Base-by-base conservation (phyloP, 2,329 filamentous ascomycete species). In the Phyllosticta citribraziliensis region DNA sequence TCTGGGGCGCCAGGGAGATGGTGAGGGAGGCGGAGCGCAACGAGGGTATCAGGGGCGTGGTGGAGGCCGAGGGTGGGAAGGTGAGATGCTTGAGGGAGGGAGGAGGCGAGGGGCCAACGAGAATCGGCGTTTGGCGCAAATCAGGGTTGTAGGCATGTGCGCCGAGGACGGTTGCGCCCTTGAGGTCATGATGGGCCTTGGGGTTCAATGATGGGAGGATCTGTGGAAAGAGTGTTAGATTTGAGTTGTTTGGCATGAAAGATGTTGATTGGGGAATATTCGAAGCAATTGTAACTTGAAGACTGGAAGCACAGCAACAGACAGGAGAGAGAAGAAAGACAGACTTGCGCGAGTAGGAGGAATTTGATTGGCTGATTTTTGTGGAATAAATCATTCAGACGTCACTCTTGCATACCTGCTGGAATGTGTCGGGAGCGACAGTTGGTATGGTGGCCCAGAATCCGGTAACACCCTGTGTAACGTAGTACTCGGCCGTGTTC, bases 71-170 rank as follows among this genome's bases (percentile, higher is more conserved):
- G 70, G 81, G 81, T 0, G 81, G 80, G 6, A 84, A 53, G 1
- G 81, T 84, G 50, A 79, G 73, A 50, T 83, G 70, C 65, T 79
- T 82, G 61, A 84, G 70, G 12, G 70, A 65, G 9, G 66, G 64
- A 50, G 78, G 68, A 59, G 75, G 76, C 2, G 72, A 66, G 20
- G 72, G 62, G n/a, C 80, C 80, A 64, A 47, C 40, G 40, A 83
- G 84, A 14, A 82, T 69, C 22, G 71, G 65, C 9, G 64, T 57
- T n/a, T 47, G 75, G 62, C 78, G 74, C 5, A 84, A 76, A 65
- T 81, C 83, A 8, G 82, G 81, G 2, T 81, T 82, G 75, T 84
- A 81, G 19, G 75, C 74, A 66, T 84, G 82, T n/a, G 80, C 80
- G 30, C 82, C 82, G 1, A 83, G 75, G 5, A 83, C 72, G 19